Evolutionary conservation across 305 asterid genomes (phyloP).

Genomic region (Rubia tinctorum): DNA sequence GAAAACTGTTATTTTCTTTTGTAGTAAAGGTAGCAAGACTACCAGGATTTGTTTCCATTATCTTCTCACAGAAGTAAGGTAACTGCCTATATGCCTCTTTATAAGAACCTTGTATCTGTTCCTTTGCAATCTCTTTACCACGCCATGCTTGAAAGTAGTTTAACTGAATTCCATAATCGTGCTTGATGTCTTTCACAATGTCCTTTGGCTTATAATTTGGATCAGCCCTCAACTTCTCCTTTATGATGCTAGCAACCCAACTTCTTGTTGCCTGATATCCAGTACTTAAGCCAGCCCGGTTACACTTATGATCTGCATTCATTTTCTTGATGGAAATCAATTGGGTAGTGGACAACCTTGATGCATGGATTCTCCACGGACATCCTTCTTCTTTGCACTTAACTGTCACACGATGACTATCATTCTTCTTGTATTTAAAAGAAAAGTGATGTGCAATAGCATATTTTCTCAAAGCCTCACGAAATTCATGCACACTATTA

Average conservation of each 20-base stretch:
- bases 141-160: constrained; percentile 99
- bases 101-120: constrained; percentile 98
- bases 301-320: constrained; percentile 88
- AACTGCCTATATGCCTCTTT: constrained; percentile 92
- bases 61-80: constrained; percentile 80
- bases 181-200: constrained; percentile 85
- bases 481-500: constrained; percentile 91
- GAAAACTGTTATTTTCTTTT: constrained; percentile 89
- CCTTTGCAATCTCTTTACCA: constrained; percentile 97
- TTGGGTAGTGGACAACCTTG: constrained; percentile 92
- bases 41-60: constrained; percentile 96
- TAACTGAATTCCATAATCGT: constrained; percentile 85
- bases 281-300: constrained; percentile 57
- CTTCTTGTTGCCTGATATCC: constrained; percentile 94
- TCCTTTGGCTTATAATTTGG: constrained; percentile 97
- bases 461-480: constrained; percentile 85
- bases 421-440: constrained; percentile 94
- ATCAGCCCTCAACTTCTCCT: constrained; percentile 79
- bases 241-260: constrained; percentile 98
- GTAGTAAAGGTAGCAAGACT: constrained; percentile 92
- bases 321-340: constrained; percentile 90
- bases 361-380: constrained; percentile 98
- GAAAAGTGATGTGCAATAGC: constrained; percentile 96
- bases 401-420: constrained; percentile 93
- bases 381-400: constrained; percentile 96